phyloP scores from a whole-genome alignment of 139 green algal genomes.

The Trebouxia sp. region DNA sequence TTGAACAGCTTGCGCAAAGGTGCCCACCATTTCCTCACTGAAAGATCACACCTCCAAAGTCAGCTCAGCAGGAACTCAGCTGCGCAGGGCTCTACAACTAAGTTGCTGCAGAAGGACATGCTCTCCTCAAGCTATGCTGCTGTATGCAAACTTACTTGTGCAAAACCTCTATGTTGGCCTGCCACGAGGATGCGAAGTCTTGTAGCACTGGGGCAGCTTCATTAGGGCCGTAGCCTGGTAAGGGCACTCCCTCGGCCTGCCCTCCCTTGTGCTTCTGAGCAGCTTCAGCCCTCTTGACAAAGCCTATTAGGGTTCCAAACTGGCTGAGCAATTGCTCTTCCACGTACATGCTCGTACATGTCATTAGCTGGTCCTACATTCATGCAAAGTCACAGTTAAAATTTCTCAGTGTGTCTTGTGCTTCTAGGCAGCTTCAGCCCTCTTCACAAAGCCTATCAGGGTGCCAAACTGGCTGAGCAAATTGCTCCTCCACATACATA shows the following conservation, averaged over 20 bases:
- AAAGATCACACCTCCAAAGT: no score
- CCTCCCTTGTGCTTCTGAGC: constrained; percentile 47
- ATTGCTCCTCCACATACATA: no score
- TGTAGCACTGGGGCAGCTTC: constrained; percentile 61
- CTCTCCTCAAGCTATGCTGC: no score
- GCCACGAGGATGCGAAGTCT: constrained; percentile 79
- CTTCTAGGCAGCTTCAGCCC: no score
- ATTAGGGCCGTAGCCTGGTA: constrained; percentile 57
- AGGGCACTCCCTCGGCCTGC: constrained; percentile 59
- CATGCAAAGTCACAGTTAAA: not conserved
- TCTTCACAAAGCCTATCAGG: no score
- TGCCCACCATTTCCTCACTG: no score
- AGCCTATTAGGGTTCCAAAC: constrained; percentile 76
- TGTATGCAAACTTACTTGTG: constrained; percentile 64
- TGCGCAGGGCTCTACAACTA: no score
- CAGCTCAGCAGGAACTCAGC: no score
- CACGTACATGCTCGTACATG: constrained; percentile 72
- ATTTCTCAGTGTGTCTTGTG: no score
- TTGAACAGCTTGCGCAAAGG: no score
- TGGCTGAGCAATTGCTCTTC: constrained; percentile 82
- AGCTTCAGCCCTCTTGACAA: constrained; percentile 65
- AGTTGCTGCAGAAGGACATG: no score
- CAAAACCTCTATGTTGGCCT: constrained; percentile 76
- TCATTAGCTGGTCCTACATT: constrained; percentile 71
- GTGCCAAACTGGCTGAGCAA: no score